Evolutionary conservation across 2,329 filamentous ascomycete genomes (phyloP), one percentile per base, ranked within the genome.

Genomic region (Akanthomyces dipterigenus): DNA sequence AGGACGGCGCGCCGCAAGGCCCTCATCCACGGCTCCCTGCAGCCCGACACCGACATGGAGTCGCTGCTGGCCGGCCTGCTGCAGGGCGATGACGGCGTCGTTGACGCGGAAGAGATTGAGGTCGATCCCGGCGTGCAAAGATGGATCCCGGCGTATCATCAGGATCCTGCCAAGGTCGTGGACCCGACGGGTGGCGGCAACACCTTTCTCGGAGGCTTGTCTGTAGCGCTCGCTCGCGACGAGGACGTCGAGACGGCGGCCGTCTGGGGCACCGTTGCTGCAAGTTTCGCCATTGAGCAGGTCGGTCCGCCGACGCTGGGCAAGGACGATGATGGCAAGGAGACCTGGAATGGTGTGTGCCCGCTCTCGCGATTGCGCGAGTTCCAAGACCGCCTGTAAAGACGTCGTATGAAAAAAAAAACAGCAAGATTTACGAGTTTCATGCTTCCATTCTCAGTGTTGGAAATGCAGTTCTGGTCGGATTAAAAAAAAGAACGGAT

Each of bases 111-210:
- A 64, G 82, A 85, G 66, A 81, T 85, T 38, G 81, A 83, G 63
- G 76, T 88, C 46, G 82, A 89, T 65, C 83, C 86, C 16, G 86
- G 87, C 3, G 79, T 88, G 58, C 83, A 88, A 67, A 77, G 81
- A 63, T 96, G 91, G 90, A 76, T 96, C 26, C 90, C 90, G 14
- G 89, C 93, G 8, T 93, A 88, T 70, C 89, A 93, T 69, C 74
- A 71, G 5, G 71, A 76, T 42, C 46, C 67, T 1, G 62, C 67
- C 9, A 83, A 78, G 62, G 91, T 97, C 1, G 77, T 95, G n/a
- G 95, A 98, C 73, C 93, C 93, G 0, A 98, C 95, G 0, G 95
- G 95, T 11, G 95, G 92, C 22, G 95, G 95, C 0, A 99, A 99
- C 73, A 88, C 89, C 0, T 98, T 97, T 68, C 78, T 97, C 26